Conservation (phyloP, 805 yeast genomes). For the Grigorovia yakushimaensis region DNA sequence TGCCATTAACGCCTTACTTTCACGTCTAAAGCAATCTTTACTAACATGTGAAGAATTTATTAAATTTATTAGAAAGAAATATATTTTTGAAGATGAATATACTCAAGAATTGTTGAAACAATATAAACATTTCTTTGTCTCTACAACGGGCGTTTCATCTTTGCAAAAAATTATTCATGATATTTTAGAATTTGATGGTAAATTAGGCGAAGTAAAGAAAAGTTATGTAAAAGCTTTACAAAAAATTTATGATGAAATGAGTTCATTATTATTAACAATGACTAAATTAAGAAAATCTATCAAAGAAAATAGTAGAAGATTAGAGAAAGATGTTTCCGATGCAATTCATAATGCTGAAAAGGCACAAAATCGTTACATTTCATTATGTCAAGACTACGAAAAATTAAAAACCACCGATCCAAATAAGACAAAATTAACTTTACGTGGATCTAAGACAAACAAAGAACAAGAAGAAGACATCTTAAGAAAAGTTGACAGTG, state of each 20-base stretch:
- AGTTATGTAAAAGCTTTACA: conserved; percentile 72
- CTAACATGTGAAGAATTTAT: conserved; percentile 79
- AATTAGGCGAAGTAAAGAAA: conserved; percentile 56
- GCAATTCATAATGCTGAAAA: conserved; percentile 79
- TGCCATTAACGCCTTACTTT: conserved; percentile 63
- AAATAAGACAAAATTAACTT: conserved; percentile 67
- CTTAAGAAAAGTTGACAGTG: conserved; percentile 64
- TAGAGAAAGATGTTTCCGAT: conserved; percentile 78
- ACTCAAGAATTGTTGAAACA: conserved; percentile 64
- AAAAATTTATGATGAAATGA: conserved; percentile 78
- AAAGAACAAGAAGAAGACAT: conserved; percentile 86
- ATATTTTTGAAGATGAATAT: conserved; percentile 69
- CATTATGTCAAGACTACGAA: conserved; percentile 79
- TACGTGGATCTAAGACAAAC: conserved; percentile 69
- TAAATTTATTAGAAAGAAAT: conserved; percentile 67
- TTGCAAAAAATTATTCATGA: conserved; percentile 57
- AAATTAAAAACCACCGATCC: conserved; percentile 75
- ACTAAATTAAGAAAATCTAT: conserved; percentile 61
- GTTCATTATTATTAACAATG: conserved; percentile 59
- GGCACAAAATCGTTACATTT: conserved; percentile 69
- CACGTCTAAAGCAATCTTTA: conserved; percentile 69
- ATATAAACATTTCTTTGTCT: conserved; percentile 36
- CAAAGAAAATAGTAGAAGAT: conserved; percentile 73
- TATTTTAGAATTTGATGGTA: conserved; percentile 70
- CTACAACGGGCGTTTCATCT: conserved; percentile 29